A percentile compares a stretch with the other conserved stretches of the same genome.
These are phyloP conservation scores for Komagataella mondaviorum DNA, from an alignment of 805 yeast species.

Conservation along the genomic window DNA sequence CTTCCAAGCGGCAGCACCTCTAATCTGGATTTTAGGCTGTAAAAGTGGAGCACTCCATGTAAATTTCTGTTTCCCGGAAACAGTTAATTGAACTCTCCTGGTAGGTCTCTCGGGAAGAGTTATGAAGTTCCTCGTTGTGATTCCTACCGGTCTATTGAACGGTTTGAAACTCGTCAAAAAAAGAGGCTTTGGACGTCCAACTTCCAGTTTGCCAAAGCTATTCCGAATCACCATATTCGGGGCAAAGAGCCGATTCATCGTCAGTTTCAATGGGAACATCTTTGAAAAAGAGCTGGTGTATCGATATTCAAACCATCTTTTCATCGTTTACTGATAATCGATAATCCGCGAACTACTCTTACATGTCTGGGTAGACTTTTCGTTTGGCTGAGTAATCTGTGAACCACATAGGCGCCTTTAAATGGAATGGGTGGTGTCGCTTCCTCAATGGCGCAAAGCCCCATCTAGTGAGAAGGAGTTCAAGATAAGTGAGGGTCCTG, in stretches of 20 bases:
- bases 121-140: neutral
- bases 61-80: neutral
- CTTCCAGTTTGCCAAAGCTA: neutral
- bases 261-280: neutral
- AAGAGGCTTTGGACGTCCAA: neutral
- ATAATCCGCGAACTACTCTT: neutral
- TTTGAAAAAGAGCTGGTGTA: neutral
- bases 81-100: neutral
- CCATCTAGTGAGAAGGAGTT: neutral
- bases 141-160: neutral
- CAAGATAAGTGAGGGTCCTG: neutral
- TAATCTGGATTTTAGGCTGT: neutral
- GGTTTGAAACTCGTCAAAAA: neutral
- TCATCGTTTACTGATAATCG: no score
- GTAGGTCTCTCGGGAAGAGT: neutral
- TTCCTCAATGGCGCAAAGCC: neutral
- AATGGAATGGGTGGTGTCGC: neutral
- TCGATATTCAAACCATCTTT: neutral
- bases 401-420: neutral
- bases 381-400: neutral
- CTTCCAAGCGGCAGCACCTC: conserved; percentile 18
- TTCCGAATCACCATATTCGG: neutral
- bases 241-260: neutral
- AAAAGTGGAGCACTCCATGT: neutral
- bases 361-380: neutral